Base-by-base conservation (phyloP, 2,329 filamentous ascomycete genomes). In the Chrysoporthe deuterocubensis region DNA sequence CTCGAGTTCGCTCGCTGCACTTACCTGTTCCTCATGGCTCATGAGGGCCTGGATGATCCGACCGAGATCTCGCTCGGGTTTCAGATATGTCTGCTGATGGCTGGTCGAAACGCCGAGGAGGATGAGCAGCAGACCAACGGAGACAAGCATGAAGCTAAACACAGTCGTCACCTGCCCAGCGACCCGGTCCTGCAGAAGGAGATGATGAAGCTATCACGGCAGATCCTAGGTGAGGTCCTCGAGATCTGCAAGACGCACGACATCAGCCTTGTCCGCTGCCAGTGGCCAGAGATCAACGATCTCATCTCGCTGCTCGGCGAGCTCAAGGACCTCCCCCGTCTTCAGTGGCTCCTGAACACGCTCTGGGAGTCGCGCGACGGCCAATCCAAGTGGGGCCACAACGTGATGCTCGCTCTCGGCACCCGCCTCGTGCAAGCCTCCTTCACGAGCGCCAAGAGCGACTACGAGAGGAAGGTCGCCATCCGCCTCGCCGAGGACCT, bases 321-420 rank as follows among this genome's bases (percentile, higher is more conserved):
- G 7, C 26, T 63, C 61, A 54, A 63, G n/a, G 61, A 63, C 13
- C 34, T 63, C 14, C 9, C 48, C 11, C 46, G 46, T 44, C 61
- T 63, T 37, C 61, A 63, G 48, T 63, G 61, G 61, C 61, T 63
- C 7, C 34, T 63, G 16, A 54, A 34, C 9, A 63, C 44, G 2
- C 44, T 52, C 32, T 63, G 61, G 61, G n/a, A 63, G 37, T 63
- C 61, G 1, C 61, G 61, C 13, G 61, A 63, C 46, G 44, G 61
- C 4, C 61, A 63, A 43, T 43, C 34, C 44, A 37, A 34, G 2
- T 52, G 61, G 61, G 61, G 61, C 43, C 46, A 63, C 34, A 46
- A 63, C 32, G 61, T 63, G 44, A 63, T 63, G 61, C 61, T 63
- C 44, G 61, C 61, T 4, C 61, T 63, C 32, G 44, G 61, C 61